Percentiles rank a stretch among this genome's conserved stretches.
Evolutionary conservation across 2,329 filamentous ascomycete genomes (phyloP).

Genomic region (Byssoonygena ceratinophila): DNA sequence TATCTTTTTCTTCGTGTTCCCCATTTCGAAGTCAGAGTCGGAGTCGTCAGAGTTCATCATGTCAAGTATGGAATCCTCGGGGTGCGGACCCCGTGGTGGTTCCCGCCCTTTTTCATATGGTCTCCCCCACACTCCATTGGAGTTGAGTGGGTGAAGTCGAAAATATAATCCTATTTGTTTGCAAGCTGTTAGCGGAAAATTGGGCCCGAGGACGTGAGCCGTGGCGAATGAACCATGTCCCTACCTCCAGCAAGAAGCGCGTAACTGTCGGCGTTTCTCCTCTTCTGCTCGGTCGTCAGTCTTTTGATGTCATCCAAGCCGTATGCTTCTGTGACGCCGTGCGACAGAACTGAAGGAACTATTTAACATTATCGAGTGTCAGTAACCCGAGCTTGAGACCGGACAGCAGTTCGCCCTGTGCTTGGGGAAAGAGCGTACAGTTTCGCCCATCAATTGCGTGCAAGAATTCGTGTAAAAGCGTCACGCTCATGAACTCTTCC

Average conservation of each 20-base stretch:
- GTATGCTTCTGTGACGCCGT: too few species aligned
- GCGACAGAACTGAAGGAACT: not conserved
- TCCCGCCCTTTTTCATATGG: not conserved
- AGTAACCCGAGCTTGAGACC: not conserved
- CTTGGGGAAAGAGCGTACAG: not conserved
- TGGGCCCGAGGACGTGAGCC: not conserved
- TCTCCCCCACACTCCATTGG: not conserved
- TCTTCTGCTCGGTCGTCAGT: not conserved
- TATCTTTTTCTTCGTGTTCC: not conserved
- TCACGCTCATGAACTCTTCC: slow-evolving; percentile 1
- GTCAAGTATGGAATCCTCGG: not conserved
- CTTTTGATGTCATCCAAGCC: not conserved
- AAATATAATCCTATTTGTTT: not conserved
- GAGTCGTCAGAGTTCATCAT: too few species aligned
- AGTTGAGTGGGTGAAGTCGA: not conserved
- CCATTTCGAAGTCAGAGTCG: not conserved
- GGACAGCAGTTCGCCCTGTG: too few species aligned
- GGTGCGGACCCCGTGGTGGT: not conserved
- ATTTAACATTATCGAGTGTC: not conserved
- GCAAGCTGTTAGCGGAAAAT: not conserved
- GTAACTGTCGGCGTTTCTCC: slow-evolving; percentile 2
- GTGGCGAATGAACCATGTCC: not conserved
- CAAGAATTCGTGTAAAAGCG: slow-evolving; percentile 2
- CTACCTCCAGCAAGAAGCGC: slow-evolving; percentile 2
- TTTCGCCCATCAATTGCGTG: not conserved